phyloP scores from a whole-genome alignment of 2,329 filamentous ascomycete species.

The Fusarium globosum region DNA sequence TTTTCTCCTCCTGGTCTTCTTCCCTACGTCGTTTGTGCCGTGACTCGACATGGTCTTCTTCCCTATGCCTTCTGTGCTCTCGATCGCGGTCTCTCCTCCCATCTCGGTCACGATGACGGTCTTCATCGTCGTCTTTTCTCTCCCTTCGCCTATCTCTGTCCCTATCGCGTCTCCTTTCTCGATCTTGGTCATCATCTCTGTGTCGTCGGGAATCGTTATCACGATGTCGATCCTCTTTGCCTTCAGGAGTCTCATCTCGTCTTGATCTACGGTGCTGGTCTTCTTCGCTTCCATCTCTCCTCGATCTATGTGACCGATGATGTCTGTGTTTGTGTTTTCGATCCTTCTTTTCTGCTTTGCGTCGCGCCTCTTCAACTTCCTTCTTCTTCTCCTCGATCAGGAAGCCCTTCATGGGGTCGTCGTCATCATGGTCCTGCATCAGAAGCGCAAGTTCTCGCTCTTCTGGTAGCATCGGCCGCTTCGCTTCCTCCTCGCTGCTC shows the following conservation, averaged over 20 bases:
- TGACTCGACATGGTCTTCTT: conserved; percentile 45
- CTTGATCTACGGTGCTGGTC: conserved; percentile 50
- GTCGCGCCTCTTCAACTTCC: conserved; percentile 78
- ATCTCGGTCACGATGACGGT: conserved; percentile 41
- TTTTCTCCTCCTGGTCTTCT: conserved; percentile 42
- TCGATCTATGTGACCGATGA: conserved; percentile 59
- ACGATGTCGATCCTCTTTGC: conserved; percentile 42
- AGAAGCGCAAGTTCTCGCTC: conserved; percentile 82
- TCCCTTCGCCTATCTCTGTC: conserved; percentile 36
- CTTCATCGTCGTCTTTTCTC: conserved; percentile 39
- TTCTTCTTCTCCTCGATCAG: conserved; percentile 91
- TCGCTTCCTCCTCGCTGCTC: conserved; percentile 59
- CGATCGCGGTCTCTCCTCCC: conserved; percentile 37
- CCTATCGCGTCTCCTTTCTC: conserved; percentile 40
- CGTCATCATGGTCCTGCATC: conserved; percentile 86
- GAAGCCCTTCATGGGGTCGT: conserved; percentile 97
- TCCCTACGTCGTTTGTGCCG: conserved; percentile 45
- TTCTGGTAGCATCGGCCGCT: conserved; percentile 77
- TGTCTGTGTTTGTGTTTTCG: conserved; percentile 60
- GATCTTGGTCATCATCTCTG: conserved; percentile 46
- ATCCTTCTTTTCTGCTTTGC: conserved; percentile 61
- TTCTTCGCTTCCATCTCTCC: conserved; percentile 48
- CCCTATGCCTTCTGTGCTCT: conserved; percentile 46
- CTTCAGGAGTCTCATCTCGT: conserved; percentile 51
- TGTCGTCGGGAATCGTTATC: conserved; percentile 47